These are phyloP conservation scores for Melampsora americana DNA, from an alignment of 1,284 basidiomycete species.

Conservation along the genomic window DNA sequence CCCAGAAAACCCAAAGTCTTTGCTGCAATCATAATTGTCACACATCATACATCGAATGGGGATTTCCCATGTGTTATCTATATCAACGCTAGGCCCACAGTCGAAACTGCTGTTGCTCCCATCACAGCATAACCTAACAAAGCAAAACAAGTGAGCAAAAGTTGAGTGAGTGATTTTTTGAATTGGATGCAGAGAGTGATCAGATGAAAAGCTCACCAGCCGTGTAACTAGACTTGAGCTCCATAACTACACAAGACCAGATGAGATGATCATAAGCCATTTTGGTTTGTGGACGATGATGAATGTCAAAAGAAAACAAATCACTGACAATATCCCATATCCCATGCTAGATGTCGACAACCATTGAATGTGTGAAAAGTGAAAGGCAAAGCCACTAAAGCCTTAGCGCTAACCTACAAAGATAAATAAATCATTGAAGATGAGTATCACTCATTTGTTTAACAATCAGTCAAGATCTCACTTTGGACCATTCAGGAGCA, in stretches of 20 bases:
- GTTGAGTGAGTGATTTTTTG: neutral
- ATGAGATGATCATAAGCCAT: conserved; percentile 10
- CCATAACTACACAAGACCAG: conserved; percentile 62
- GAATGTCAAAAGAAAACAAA: neutral
- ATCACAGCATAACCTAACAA: conserved; percentile 70
- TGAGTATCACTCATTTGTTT: conserved; percentile 1
- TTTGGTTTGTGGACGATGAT: neutral
- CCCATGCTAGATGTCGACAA: conserved; percentile 86
- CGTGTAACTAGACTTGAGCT: conserved; percentile 71
- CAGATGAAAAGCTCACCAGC: conserved; percentile 52
- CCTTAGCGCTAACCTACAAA: conserved; percentile 72
- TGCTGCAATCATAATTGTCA: too few relatives aligned
- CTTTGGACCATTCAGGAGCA: conserved; percentile 55
- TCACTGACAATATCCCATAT: conserved; percentile 77
- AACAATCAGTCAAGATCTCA: conserved; percentile 33
- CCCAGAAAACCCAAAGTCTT: too few relatives aligned
- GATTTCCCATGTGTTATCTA: neutral
- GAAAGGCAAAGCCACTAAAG: conserved; percentile 74
- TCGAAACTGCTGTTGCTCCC: conserved; percentile 72
- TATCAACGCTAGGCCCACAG: conserved; percentile 60
- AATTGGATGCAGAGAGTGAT: neutral
- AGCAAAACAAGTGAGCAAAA: neutral
- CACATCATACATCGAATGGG: too few relatives aligned
- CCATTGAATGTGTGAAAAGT: conserved; percentile 90
- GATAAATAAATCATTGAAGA: conserved; percentile 63